phyloP scores from a whole-genome alignment of 2,329 filamentous ascomycete species.

The Alternaria longipes region DNA sequence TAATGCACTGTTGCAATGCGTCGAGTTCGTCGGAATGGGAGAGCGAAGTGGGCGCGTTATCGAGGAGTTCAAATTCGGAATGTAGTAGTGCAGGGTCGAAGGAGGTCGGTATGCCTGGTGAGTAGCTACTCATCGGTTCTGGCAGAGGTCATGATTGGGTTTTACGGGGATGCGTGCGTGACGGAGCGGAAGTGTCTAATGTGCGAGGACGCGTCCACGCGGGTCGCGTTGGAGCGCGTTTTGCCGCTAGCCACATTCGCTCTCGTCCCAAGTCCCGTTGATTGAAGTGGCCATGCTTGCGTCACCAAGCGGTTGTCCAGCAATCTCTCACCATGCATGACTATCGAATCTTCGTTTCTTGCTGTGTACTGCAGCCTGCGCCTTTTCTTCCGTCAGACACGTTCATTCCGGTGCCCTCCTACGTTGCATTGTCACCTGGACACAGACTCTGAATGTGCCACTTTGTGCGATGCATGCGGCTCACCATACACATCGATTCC shows the following conservation, averaged over 20 bases:
- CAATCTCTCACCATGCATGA: neutral
- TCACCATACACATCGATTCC: neutral
- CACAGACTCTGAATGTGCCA: neutral
- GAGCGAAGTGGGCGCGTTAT: slow-evolving; percentile 29
- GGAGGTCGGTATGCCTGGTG: slow-evolving; percentile 54
- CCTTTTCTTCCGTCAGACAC: neutral
- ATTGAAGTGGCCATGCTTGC: neutral
- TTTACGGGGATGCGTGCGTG: slow-evolving; percentile 5
- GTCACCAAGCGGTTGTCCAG: neutral
- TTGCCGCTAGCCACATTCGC: slow-evolving; percentile 22
- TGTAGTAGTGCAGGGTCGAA: slow-evolving; percentile 62
- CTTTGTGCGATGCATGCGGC: neutral
- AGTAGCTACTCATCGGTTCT: slow-evolving; percentile 41
- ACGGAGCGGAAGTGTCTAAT: slow-evolving; percentile 1
- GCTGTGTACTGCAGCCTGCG: neutral
- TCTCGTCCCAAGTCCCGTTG: slow-evolving; percentile 7
- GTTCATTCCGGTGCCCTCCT: neutral
- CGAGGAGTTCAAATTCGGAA: slow-evolving; percentile 52
- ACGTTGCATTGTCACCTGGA: neutral
- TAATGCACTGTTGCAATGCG: slow-evolving; percentile 53
- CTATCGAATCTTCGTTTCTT: neutral
- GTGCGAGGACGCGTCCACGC: slow-evolving; percentile 17
- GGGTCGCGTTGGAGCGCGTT: slow-evolving; percentile 27
- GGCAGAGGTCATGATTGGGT: slow-evolving; percentile 3
- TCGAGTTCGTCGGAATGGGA: slow-evolving; percentile 60